Base-by-base conservation (phyloP, 768 basidiomycete genomes). In the Mycena metata region DNA sequence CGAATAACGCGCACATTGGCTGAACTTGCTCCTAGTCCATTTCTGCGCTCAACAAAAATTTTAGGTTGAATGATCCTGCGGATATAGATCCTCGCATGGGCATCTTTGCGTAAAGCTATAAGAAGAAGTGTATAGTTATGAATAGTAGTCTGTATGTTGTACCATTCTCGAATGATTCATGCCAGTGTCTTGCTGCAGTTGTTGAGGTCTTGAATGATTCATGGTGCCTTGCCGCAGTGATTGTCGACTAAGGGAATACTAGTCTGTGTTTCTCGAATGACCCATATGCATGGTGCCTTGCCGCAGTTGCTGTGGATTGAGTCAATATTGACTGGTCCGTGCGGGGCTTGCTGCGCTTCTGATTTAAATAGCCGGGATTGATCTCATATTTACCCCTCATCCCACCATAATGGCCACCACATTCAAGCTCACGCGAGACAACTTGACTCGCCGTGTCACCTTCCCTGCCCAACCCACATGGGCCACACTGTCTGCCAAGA, bases 401-500 rank as follows among this genome's bases (percentile, higher is more conserved):
- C n/a, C n/a, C n/a, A n/a, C n/a, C 39, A 15, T 79, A 72, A 87
- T 89, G 83, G 71, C 84, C 71, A 80, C 84, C 50, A 84, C 85
- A 63, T 90, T 94, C 88, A 95, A 94, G 78, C 81, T 94, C 70
- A 88, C 85, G 70, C 81, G 78, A 55, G 83, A 85, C 72, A 88
- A 86, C 21, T 76, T 87, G 47, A 91, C 86, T 54, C 90, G 93
- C 67, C 88, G 89, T 17, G 76, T 89, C 39, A 78, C 81, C 8
- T 93, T 93, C 71, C 66, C 79, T 7, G 66, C 73, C 12, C 76
- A 69, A 23, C 93, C 93, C 8, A 76, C 82, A 11, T 93, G 93
- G 92, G 39, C 69, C 11, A 73, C 78, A 19, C 86, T 94, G 54
- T 86, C 90, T 15, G 71, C 81, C 42, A 90, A 83, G 72, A 86